phyloP scores from a whole-genome alignment of 768 basidiomycete species.

The Boletellus sp. region DNA sequence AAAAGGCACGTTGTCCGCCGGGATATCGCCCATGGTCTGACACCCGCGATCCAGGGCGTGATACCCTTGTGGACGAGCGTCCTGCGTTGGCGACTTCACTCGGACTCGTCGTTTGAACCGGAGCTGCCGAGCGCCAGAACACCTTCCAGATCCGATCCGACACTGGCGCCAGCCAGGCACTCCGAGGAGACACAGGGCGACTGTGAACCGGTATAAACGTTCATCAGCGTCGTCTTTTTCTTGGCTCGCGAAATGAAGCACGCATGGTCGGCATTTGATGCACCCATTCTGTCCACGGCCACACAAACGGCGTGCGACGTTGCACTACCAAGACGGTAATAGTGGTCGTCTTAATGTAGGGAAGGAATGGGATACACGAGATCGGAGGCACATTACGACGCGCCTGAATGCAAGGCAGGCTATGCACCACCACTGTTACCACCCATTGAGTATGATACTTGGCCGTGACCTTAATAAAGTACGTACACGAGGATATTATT shows the following conservation, averaged over 20 bases:
- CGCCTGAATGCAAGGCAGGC: slow-evolving; percentile 21
- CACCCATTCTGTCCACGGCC: slow-evolving; percentile 1
- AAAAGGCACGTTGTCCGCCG: slow-evolving; percentile 35
- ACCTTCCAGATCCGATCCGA: slow-evolving; percentile 14
- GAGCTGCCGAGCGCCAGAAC: slow-evolving; percentile 25
- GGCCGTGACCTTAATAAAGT: background rate
- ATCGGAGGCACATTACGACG: slow-evolving; percentile 12
- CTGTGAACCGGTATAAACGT: slow-evolving; percentile 11
- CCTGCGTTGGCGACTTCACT: slow-evolving; percentile 7
- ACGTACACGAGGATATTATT: slow-evolving; percentile 98
- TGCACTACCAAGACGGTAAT: background rate
- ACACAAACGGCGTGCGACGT: background rate
- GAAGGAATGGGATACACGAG: slow-evolving; percentile 18
- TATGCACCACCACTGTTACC: slow-evolving; percentile 71
- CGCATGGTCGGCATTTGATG: background rate
- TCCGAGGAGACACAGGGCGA: slow-evolving; percentile 6
- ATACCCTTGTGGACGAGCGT: slow-evolving; percentile 32
- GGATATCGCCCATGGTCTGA: background rate
- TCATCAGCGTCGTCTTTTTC: background rate
- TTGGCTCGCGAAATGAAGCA: slow-evolving; percentile 3
- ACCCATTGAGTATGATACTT: slow-evolving; percentile 24
- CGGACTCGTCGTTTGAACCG: slow-evolving; percentile 7
- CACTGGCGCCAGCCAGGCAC: background rate
- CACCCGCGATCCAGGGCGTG: slow-evolving; percentile 32
- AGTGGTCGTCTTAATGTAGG: slow-evolving; percentile 10